Evolutionary conservation across 345 rosid species (phyloP), one percentile per base, ranked within the genome.

Genomic region (Hibiscus trionum): DNA sequence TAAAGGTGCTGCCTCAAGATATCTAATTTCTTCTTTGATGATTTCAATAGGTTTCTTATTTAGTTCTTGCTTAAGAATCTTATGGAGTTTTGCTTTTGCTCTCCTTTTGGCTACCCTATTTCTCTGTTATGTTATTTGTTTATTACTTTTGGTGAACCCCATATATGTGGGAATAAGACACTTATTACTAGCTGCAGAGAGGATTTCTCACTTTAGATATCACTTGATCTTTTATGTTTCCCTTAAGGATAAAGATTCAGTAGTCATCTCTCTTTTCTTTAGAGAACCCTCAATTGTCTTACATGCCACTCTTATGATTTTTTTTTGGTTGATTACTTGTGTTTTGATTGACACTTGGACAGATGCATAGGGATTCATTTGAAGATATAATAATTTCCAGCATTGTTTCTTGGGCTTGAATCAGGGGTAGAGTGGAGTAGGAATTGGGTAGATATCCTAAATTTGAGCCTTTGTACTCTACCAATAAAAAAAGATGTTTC

Each of bases 1-100:
- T 95, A 50, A 95, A 95, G 97, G 99, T 95, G 87, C 72, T 77
- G 31, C 37, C 5, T 66, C 4, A 42, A 16, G 52, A 19, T 37
- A 21, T 12, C 26, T 65, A 9, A 24, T 56, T 56, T 56, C 29
- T 9, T 56, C 29, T 56, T 56, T 19, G 61, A 21, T 8, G 29
- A 19, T 56, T 56, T 56, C 61, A 56, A 19, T 56, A 19, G 14
- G 31, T 21, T 56, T 21, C 29, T 19, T 21, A 56, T 56, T 56
- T 56, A 21, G 47, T 65, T 52, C 15, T 27, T 17, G 19, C 59
- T 15, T 61, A 19, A 11, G 29, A 63, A 63, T 21, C 50, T 62
- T 63, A 46, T 61, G 72, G 46, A 16, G 67, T 61, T 53, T 53
- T 71, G n/a, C 19, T 76, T 80, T 33, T 60, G 50, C 33, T 59